A percentile compares a stretch with the other conserved stretches of the same genome.
Conservation (phyloP, 768 basidiomycete species). For the Chlorophyllum brunneum region DNA sequence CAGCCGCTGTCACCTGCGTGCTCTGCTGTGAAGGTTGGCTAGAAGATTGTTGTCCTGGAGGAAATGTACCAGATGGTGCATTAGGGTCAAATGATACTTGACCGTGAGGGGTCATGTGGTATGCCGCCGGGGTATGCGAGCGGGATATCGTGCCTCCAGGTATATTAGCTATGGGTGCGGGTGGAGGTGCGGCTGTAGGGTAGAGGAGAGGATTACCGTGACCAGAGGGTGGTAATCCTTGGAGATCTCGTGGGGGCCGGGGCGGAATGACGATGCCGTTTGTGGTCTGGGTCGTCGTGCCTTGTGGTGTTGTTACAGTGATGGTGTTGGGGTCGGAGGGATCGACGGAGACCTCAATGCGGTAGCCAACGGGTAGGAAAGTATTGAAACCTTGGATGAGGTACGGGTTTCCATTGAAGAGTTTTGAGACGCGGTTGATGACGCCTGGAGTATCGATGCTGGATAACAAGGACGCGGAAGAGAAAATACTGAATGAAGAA, state of each 20-base stretch:
- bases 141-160: constrained; percentile 44
- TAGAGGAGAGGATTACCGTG: constrained; percentile 25
- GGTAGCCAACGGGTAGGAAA: constrained; percentile 91
- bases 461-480: constrained; percentile 15
- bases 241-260: constrained; percentile 25
- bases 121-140: constrained; percentile 22
- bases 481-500: constrained; percentile 15
- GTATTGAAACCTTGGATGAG: constrained; percentile 99
- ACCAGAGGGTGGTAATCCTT: constrained; percentile 25
- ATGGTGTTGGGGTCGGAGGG: constrained; percentile 68
- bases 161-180: constrained; percentile 27
- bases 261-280: constrained; percentile 27
- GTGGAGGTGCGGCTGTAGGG: constrained; percentile 27
- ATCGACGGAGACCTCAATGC: constrained; percentile 81
- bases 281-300: constrained; percentile 66
- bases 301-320: constrained; percentile 77
- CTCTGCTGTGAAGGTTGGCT: constrained; percentile 49
- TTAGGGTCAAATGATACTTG: constrained; percentile 31
- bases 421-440: constrained; percentile 88
- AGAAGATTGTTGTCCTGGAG: constrained; percentile 36
- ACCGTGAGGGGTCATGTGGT: constrained; percentile 43
- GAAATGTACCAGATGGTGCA: constrained; percentile 16
- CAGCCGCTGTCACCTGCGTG: constrained; percentile 42
- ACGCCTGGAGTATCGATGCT: constrained; percentile 98
- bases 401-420: constrained; percentile 85